phyloP scores from a whole-genome alignment of 306 rosid genomes.

The Sphenostylis stenocarpa region DNA sequence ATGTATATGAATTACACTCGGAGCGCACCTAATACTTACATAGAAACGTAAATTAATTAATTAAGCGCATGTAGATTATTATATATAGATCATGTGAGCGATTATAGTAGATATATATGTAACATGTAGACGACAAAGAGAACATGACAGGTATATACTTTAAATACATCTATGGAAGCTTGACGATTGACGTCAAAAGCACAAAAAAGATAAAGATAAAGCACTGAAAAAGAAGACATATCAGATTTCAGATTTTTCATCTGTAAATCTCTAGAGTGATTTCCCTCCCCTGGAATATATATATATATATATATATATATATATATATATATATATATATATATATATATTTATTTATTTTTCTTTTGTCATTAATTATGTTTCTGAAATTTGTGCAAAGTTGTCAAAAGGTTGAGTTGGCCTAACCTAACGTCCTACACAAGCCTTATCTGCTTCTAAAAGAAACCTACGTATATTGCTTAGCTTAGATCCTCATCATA shows the following conservation, averaged over 20 bases:
- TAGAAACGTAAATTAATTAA: neutral
- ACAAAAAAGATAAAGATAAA: conserved; percentile 14
- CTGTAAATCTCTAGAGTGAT: neutral
- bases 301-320: no score
- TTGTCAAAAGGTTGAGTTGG: neutral
- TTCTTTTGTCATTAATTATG: neutral
- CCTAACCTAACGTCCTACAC: no score
- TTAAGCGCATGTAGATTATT: neutral
- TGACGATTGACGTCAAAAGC: neutral
- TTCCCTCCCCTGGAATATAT: neutral
- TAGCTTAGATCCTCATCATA: no score
- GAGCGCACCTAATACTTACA: neutral
- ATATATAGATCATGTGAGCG: neutral
- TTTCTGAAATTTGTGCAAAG: neutral
- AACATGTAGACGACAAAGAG: neutral
- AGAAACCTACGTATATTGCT: neutral
- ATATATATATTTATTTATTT: no score
- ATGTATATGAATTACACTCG: conserved; percentile 11
- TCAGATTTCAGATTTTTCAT: conserved; percentile 2
- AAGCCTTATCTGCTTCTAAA: neutral
- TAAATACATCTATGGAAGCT: conserved; percentile 3
- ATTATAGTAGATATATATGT: neutral
- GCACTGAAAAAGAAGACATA: conserved; percentile 6
- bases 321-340: no score
- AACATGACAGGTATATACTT: conserved; percentile 13